phyloP scores from a whole-genome alignment of 768 basidiomycete species.

The Saitozyma podzolica region DNA sequence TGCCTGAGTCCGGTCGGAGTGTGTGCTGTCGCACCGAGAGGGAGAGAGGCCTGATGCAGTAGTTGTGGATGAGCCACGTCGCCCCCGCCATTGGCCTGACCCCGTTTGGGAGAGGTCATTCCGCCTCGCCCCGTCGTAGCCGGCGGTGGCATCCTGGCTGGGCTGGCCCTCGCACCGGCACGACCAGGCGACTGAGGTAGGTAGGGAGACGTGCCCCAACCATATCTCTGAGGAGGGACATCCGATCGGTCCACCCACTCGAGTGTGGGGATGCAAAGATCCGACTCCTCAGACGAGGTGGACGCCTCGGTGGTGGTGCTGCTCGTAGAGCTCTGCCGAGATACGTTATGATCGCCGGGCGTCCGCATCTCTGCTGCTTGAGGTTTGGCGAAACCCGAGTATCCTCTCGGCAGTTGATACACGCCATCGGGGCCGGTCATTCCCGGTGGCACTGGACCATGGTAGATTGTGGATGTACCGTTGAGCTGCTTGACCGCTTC shows the following conservation, averaged over 20 bases:
- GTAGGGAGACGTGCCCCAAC: slow-evolving; percentile 4
- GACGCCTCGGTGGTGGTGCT: slow-evolving; percentile 36
- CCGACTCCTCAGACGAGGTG: slow-evolving; percentile 41
- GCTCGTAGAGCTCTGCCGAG: slow-evolving; percentile 39
- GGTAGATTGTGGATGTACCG: slow-evolving; percentile 36
- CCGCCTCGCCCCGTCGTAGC: slow-evolving; percentile 7
- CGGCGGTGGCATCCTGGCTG: slow-evolving; percentile 37
- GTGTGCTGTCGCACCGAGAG: slow-evolving; percentile 24
- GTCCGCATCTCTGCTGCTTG: slow-evolving; percentile 9
- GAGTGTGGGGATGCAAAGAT: slow-evolving; percentile 42
- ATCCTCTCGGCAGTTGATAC: slow-evolving; percentile 23
- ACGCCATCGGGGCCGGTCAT: slow-evolving; percentile 8
- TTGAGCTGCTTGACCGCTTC: slow-evolving; percentile 40
- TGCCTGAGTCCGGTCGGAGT: slow-evolving; percentile 25
- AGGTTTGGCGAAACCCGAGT: slow-evolving; percentile 30
- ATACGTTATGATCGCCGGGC: slow-evolving; percentile 11
- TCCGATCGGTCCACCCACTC: slow-evolving; percentile 35
- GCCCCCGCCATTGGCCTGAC: too few species aligned
- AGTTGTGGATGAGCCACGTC: slow-evolving; percentile 3
- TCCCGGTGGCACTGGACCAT: slow-evolving; percentile 16
- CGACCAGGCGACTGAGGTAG: slow-evolving; percentile 5
- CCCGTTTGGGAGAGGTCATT: slow-evolving; percentile 8
- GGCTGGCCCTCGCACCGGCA: slow-evolving; percentile 10
- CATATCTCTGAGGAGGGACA: background rate
- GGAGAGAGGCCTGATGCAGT: slow-evolving; percentile 15